Evolutionary conservation across 495 filamentous ascomycete genomes (phyloP), one percentile per base, ranked within the genome.

Genomic region (Halenospora varia): DNA sequence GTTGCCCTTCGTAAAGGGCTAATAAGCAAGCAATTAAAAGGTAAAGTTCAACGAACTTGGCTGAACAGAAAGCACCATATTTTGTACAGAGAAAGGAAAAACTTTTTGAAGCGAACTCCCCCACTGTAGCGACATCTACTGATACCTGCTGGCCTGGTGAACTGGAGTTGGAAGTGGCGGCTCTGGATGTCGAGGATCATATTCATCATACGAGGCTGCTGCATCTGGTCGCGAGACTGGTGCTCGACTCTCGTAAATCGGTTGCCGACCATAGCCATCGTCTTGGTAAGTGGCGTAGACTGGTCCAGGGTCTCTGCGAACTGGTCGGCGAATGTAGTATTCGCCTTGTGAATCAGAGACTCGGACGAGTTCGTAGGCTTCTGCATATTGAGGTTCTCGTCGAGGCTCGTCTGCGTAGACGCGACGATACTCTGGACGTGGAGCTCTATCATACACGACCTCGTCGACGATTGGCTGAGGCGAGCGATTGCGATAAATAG

Each of bases 281-380:
- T 65, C 62, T 46, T 65, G 59, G 40, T 68, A 65, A 15, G 44
- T 51, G 15, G 56, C 50, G 51, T 70, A 68, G 19, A 62, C 54
- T 1, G 67, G 55, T 41, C 69, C 66, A 9, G 19, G 50, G 53
- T 52, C 57, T 25, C 57, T 45, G 52, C 67, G 70, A n/a, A 74
- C 60, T 10, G 75, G 75, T 52, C 73, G 66, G 10, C 70, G 69
- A 54, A 78, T 72, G 48, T 71, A 70, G 53, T 78, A 80, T 40
- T 75, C 70, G 25, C 72, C 74, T n/a, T 64, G 49, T 2, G 70
- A 67, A 57, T 79, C 75, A 10, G 70, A 67, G 6, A 75, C 73
- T 25, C 75, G 67, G 29, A 79, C 70, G 25, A 76, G 70, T 60
- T 80, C 76, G 25, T 69, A 76, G 3, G 69, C 53, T 47, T 62